These are phyloP conservation scores for Trichoderma cornu-damae DNA, from an alignment of 2,329 filamentous ascomycete genomes.

Conservation along the genomic window DNA sequence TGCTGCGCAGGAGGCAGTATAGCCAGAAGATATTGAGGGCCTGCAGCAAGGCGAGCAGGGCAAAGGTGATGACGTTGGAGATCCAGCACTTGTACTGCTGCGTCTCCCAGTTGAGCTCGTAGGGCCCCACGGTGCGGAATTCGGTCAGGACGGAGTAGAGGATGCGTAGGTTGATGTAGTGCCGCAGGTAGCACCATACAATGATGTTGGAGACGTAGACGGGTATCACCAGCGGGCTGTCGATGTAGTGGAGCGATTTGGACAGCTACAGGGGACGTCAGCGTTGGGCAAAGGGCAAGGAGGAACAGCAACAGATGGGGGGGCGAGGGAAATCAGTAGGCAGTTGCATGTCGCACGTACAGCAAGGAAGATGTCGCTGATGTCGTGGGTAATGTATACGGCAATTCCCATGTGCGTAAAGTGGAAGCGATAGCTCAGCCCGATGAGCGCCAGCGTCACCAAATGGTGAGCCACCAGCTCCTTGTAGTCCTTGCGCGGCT, in stretches of 20 bases:
- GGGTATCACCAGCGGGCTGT: slow-evolving; percentile 66
- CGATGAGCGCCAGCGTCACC: slow-evolving; percentile 76
- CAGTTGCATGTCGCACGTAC: slow-evolving; percentile 33
- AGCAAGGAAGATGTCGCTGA: slow-evolving; percentile 89
- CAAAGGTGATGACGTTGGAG: slow-evolving; percentile 60
- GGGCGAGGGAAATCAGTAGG: neutral
- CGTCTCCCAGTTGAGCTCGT: slow-evolving; percentile 67
- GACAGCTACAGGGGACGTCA: slow-evolving; percentile 43
- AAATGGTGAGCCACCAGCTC: slow-evolving; percentile 88
- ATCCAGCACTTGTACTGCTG: slow-evolving; percentile 71
- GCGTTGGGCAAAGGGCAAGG: neutral
- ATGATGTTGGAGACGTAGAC: slow-evolving; percentile 78
- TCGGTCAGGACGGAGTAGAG: slow-evolving; percentile 68
- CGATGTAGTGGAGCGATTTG: slow-evolving; percentile 84
- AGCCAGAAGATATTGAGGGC: slow-evolving; percentile 76
- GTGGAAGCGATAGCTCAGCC: slow-evolving; percentile 84
- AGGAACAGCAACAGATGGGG: no score
- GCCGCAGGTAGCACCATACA: slow-evolving; percentile 82
- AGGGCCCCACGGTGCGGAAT: slow-evolving; percentile 67
- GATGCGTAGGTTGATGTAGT: slow-evolving; percentile 75
- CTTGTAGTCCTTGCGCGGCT: slow-evolving; percentile 88
- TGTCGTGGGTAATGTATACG: slow-evolving; percentile 91
- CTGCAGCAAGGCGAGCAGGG: slow-evolving; percentile 61
- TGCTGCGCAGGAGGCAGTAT: slow-evolving; percentile 67
- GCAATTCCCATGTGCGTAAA: slow-evolving; percentile 91